Percentiles rank a stretch among this genome's conserved stretches.
These are phyloP conservation scores for Andrographis paniculata DNA, from an alignment of 305 asterid species.

Conservation along the genomic window DNA sequence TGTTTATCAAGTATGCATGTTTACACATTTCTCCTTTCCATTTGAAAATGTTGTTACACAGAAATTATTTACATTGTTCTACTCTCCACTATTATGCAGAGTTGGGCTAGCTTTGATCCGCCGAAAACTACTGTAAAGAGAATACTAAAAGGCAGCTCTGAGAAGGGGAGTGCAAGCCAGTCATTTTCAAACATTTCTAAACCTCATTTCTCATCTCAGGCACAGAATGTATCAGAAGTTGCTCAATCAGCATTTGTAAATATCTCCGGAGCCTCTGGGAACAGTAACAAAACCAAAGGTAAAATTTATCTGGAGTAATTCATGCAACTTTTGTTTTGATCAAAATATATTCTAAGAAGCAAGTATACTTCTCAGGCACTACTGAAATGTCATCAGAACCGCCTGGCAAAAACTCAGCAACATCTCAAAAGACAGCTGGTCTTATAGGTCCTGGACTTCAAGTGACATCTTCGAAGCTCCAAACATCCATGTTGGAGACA, in stretches of 20 bases:
- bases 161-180: conserved; percentile 36
- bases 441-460: conserved; percentile 28
- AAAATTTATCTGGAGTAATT: conserved; percentile 13
- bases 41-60: no score
- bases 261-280: conserved; percentile 28
- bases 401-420: conserved; percentile 22
- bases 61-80: no score
- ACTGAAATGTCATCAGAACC: conserved; percentile 30
- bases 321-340: conserved; percentile 3
- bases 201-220: conserved; percentile 37
- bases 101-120: conserved; percentile 63
- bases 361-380: conserved; percentile 26
- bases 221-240: conserved; percentile 33
- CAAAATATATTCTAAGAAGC: conserved; percentile 7
- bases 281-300: conserved; percentile 46
- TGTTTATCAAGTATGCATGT: not conserved
- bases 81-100: conserved; percentile 34
- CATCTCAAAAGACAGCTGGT: conserved; percentile 36
- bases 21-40: not conserved
- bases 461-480: conserved; percentile 23
- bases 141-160: conserved; percentile 46
- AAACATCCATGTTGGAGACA: conserved; percentile 24
- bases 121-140: conserved; percentile 83
- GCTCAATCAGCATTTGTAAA: conserved; percentile 26
- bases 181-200: conserved; percentile 35